phyloP scores from a whole-genome alignment of 2,329 filamentous ascomycete species.

The Zymoseptoria pseudotritici region DNA sequence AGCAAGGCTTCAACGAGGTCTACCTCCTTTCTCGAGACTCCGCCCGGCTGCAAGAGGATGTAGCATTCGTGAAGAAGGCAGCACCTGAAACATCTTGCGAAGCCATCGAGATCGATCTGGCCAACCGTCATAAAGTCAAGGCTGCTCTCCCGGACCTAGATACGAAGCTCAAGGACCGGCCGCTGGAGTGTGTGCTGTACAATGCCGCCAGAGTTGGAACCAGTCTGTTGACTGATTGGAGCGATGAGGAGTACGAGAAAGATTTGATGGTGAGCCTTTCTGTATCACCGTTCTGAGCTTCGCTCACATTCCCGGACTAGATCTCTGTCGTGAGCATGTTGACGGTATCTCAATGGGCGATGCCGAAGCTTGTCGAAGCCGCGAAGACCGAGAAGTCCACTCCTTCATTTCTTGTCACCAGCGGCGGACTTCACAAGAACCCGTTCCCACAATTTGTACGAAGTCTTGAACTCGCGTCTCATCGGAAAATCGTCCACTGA shows the following conservation, averaged over 20 bases:
- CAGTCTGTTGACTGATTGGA: conserved; percentile 19
- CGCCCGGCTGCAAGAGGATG: conserved; percentile 19
- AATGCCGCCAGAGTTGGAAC: conserved; percentile 44
- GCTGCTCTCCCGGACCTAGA: conserved; percentile 35
- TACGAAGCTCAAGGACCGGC: conserved; percentile 27
- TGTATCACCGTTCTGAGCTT: neutral
- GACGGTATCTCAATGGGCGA: conserved; percentile 36
- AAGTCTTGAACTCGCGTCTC: neutral
- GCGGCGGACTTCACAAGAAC: conserved; percentile 37
- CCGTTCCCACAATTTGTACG: conserved; percentile 35
- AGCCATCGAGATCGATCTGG: conserved; percentile 38
- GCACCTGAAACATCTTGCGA: conserved; percentile 26
- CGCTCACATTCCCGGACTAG: conserved; percentile 17
- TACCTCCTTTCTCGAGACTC: conserved; percentile 20
- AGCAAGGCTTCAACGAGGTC: conserved; percentile 20
- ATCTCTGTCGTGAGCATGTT: conserved; percentile 42
- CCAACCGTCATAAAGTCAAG: conserved; percentile 31
- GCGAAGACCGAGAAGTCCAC: conserved; percentile 22
- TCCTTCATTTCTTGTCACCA: conserved; percentile 43
- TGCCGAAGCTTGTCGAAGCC: conserved; percentile 33
- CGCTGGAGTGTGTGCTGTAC: conserved; percentile 41
- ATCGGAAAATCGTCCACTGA: neutral
- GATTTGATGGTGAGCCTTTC: conserved; percentile 38
- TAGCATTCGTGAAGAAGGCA: conserved; percentile 12
- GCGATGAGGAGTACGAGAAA: conserved; percentile 34